phyloP scores from a whole-genome alignment of 2,329 filamentous ascomycete species.

The Metarhizium rileyi region DNA sequence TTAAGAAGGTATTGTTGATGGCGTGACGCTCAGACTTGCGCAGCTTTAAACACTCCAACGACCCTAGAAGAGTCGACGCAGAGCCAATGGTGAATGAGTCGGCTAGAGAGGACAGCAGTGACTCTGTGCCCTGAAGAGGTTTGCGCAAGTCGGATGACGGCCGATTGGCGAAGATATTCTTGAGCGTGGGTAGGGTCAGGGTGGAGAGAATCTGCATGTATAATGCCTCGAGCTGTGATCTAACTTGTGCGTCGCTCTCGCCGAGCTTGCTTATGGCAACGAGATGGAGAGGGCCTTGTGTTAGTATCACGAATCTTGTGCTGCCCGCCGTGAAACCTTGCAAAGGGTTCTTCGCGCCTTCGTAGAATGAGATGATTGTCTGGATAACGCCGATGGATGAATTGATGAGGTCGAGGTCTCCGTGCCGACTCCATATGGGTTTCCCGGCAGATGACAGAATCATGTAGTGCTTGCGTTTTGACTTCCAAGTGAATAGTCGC shows the following conservation, averaged over 20 bases:
- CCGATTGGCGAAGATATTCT: constrained; percentile 76
- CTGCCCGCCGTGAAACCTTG: constrained; percentile 79
- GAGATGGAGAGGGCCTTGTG: constrained; percentile 80
- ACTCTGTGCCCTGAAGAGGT: constrained; percentile 84
- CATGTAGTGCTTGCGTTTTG: constrained; percentile 93
- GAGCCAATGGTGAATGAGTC: constrained; percentile 94
- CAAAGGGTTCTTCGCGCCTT: constrained; percentile 67
- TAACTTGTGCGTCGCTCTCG: constrained; percentile 85
- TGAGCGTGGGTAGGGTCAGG: constrained; percentile 77
- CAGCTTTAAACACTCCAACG: constrained; percentile 86
- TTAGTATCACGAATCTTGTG: constrained; percentile 75
- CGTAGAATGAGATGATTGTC: constrained; percentile 95
- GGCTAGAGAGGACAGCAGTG: constrained; percentile 79
- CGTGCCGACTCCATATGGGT: constrained; percentile 92
- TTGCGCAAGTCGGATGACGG: constrained; percentile 90
- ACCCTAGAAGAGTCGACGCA: constrained; percentile 76
- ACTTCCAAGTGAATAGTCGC: constrained; percentile 68
- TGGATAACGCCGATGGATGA: constrained; percentile 92
- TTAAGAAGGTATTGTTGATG: constrained; percentile 83
- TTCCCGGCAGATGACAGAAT: constrained; percentile 94
- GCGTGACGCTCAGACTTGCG: constrained; percentile 76
- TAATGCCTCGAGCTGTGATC: constrained; percentile 79
- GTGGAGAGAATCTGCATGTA: constrained; percentile 99
- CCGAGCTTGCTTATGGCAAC: constrained; percentile 85
- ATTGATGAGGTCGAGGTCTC: constrained; percentile 81